Evolutionary conservation across 208 protist genomes (phyloP), one percentile per base, ranked within the genome.

Genomic region (Histomonas meleagridis): DNA sequence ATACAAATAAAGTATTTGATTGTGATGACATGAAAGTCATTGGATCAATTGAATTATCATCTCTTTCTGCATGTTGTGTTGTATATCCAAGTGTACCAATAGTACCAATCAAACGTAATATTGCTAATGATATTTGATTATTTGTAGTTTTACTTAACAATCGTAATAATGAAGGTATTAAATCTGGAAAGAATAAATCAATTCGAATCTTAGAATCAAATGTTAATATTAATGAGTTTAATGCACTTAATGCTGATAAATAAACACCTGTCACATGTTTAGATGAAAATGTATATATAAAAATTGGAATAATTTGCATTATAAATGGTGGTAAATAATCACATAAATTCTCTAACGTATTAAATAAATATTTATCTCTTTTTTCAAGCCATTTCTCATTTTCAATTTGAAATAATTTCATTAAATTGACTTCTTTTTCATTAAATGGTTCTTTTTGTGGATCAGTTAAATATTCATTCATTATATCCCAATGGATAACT

Each of bases 311-410:
- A 51, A 79, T 51, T 51, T 79, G 70, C 9, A 49, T 49, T n/a
- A 40, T 79, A 51, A 49, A 79, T 46, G 70, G 70, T 1, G 49
- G 14, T 46, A 49, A 18, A 18, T 79, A 79, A n/a, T 14, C 5
- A 18, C 40, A 35, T n/a, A 79, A n/a, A n/a, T n/a, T 18, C 1
- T 23, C 40, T 28, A 79, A 79, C 18, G 70, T 79, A 0, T 43
- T 49, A 51, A 79, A 79, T 79, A 79, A n/a, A n/a, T 18, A 79
- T n/a, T 23, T 40, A 79, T 79, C 70, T 51, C 70, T 48, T 28
- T 3, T 48, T 79, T 79, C 70, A 32, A 35, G n/a, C 70, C 70
- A 79, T 18, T 35, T 79, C 28, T 79, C 70, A 35, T 35, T 43
- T 79, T 79, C 70, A 51, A 79, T 79, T 3, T 23, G 1, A 35